Evolutionary conservation across 768 basidiomycete genomes (phyloP).

Genomic region (Naganishia randhawae): DNA sequence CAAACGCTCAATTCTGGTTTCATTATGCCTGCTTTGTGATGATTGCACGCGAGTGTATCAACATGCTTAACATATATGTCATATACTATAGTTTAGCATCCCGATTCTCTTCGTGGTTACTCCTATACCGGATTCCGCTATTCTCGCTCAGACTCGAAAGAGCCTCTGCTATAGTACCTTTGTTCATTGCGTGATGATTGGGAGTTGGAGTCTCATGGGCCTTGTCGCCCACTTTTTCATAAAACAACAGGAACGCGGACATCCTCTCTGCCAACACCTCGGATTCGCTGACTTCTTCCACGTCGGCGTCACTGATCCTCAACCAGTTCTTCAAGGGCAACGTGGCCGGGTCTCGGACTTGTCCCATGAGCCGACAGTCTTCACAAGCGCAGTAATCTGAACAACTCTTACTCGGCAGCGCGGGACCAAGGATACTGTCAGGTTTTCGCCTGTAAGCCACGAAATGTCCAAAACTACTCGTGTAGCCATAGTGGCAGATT

Average conservation of each 20-base stretch:
- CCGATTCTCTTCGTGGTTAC: not conserved
- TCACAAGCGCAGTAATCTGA: conserved; percentile 57
- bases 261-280: conserved; percentile 58
- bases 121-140: conserved; percentile 10
- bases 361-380: conserved; percentile 56
- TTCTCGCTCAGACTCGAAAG: conserved; percentile 1
- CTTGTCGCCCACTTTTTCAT: conserved; percentile 62
- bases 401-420: conserved; percentile 54
- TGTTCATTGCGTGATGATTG: not conserved
- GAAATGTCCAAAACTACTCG: conserved; percentile 91
- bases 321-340: conserved; percentile 62
- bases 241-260: conserved; percentile 82
- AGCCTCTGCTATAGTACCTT: conserved; percentile 11
- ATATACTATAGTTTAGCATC: conserved; percentile 8
- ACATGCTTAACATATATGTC: not conserved
- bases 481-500: conserved; percentile 82
- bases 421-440: conserved; percentile 45
- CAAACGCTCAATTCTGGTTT: not conserved
- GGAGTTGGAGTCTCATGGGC: conserved; percentile 47
- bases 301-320: conserved; percentile 76
- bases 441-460: conserved; percentile 86
- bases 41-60: not conserved
- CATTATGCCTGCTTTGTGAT: conserved; percentile 4
- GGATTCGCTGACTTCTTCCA: conserved; percentile 55
- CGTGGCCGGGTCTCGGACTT: conserved; percentile 56